These are phyloP conservation scores for Seminavis robusta DNA, from an alignment of 108 stramenopile genomes.

Conservation along the genomic window DNA sequence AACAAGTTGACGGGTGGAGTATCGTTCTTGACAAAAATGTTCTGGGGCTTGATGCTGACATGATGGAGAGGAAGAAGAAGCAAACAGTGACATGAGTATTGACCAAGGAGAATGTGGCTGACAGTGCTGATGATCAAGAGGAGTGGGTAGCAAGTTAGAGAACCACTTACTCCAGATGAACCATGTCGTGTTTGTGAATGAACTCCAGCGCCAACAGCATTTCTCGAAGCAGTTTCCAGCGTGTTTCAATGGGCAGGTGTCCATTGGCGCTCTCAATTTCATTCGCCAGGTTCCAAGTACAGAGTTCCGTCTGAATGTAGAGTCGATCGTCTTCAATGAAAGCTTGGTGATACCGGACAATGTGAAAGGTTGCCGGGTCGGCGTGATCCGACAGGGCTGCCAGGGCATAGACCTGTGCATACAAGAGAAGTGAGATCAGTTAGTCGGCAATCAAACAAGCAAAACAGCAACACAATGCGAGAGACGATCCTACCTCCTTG, in stretches of 20 bases:
- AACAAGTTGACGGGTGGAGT: too few species aligned
- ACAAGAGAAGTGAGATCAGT: background rate
- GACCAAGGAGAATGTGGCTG: too few species aligned
- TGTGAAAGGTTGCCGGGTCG: constrained; percentile 78
- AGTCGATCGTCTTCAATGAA: constrained; percentile 87
- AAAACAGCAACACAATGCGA: background rate
- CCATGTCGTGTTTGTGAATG: constrained; percentile 81
- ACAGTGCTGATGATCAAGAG: too few species aligned
- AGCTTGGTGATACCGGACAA: constrained; percentile 87
- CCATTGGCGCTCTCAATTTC: constrained; percentile 35
- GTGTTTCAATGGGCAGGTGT: constrained; percentile 28
- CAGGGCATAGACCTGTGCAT: constrained; percentile 68
- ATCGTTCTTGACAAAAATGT: constrained; percentile 91
- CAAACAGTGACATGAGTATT: too few species aligned
- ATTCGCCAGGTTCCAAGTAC: constrained; percentile 51
- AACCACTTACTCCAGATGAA: constrained; percentile 94
- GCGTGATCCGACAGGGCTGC: constrained; percentile 79
- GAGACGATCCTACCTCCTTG: constrained; percentile 67
- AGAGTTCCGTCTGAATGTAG: constrained; percentile 86
- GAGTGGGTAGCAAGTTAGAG: too few species aligned
- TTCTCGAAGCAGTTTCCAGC: constrained; percentile 83
- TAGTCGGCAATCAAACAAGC: background rate
- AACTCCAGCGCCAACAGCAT: constrained; percentile 83
- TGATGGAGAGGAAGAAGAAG: too few species aligned
- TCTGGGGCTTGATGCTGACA: constrained; percentile 95